A percentile compares a stretch with the other conserved stretches of the same genome.
Evolutionary conservation across 148 eudicot genomes (phyloP).

Genomic region (Diospyros lotus): DNA sequence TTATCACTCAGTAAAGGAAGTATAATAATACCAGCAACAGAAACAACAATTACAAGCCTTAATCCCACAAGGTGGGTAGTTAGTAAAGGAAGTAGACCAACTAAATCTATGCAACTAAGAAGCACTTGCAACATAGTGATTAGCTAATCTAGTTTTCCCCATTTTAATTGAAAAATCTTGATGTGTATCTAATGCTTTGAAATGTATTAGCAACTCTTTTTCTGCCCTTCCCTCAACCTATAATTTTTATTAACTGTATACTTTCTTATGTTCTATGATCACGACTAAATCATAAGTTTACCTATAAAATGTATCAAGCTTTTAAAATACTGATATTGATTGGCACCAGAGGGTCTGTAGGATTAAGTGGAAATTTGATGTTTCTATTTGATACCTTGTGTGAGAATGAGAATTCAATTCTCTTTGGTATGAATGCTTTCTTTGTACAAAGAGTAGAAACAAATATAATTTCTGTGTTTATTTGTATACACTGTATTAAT

Average conservation of each 20-base stretch:
- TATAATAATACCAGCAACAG: too few relatives aligned
- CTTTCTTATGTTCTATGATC: neutral
- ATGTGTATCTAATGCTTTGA: neutral
- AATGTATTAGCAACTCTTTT: neutral
- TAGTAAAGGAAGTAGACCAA: neutral
- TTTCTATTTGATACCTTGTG: neutral
- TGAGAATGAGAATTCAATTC: neutral
- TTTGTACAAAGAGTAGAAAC: neutral
- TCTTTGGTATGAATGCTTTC: neutral
- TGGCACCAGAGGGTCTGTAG: neutral
- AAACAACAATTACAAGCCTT: too few relatives aligned
- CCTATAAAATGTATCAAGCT: neutral
- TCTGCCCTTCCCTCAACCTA: neutral
- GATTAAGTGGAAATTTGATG: neutral
- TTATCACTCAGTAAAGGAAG: too few relatives aligned
- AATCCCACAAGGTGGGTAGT: too few relatives aligned
- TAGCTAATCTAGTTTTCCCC: neutral
- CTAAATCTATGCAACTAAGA: neutral
- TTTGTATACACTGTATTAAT: neutral
- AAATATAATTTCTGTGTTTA: neutral
- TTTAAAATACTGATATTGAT: too few relatives aligned
- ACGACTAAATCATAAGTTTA: conserved; percentile 10
- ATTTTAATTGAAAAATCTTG: neutral
- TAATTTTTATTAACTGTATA: neutral
- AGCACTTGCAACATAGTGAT: neutral